Evolutionary conservation across 2,329 filamentous ascomycete species (phyloP).

Genomic region (Trichocomaceae sp.): DNA sequence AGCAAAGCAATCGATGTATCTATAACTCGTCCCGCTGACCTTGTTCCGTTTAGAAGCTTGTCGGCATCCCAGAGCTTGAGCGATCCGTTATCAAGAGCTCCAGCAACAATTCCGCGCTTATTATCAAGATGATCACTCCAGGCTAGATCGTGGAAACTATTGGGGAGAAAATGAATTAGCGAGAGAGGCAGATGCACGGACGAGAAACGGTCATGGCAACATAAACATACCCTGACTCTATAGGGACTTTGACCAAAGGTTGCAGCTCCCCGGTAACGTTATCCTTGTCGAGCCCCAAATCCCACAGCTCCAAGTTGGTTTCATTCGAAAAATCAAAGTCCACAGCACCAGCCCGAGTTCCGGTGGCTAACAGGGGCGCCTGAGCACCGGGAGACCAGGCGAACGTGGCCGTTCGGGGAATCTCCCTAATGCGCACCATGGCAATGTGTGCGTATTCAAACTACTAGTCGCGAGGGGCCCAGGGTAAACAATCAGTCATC

Average conservation of each 20-base stretch:
- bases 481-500: constrained; percentile 12
- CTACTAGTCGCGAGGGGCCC: constrained; percentile 16
- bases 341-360: constrained; percentile 89
- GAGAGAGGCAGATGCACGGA: neutral
- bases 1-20: constrained; percentile 7
- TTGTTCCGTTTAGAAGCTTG: constrained; percentile 50
- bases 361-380: constrained; percentile 79
- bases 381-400: constrained; percentile 83
- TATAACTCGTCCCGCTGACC: constrained; percentile 32
- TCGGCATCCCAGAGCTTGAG: constrained; percentile 90
- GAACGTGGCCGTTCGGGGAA: constrained; percentile 92
- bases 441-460: constrained; percentile 23
- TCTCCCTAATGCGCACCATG: constrained; percentile 96
- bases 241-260: constrained; percentile 73
- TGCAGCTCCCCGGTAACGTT: constrained; percentile 72
- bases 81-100: constrained; percentile 88
- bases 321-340: constrained; percentile 97
- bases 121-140: constrained; percentile 80
- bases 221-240: constrained; percentile 74
- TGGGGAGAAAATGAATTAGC: constrained; percentile 3
- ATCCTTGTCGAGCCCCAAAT: constrained; percentile 71
- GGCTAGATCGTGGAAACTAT: constrained; percentile 91
- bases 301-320: constrained; percentile 94
- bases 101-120: constrained; percentile 83
- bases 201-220: constrained; percentile 19